A percentile compares a stretch with the other conserved stretches of the same genome.
Conservation (phyloP, 2,329 filamentous ascomycete genomes). For the Claviceps quebecensis region DNA sequence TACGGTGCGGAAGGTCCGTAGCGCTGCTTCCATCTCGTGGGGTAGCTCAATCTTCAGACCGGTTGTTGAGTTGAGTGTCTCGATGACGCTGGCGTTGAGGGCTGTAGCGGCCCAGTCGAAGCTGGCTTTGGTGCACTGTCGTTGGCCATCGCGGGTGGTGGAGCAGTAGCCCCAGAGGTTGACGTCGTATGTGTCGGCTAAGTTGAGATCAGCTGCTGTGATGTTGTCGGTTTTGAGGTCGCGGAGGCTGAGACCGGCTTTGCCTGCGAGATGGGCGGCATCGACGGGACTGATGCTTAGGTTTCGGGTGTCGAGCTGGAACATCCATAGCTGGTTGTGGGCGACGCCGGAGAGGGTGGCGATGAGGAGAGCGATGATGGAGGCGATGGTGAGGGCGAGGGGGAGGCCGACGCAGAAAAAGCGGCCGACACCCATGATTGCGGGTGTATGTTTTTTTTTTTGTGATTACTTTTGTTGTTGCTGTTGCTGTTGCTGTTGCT, state of each 20-base stretch:
- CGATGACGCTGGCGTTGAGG: slow-evolving; percentile 46
- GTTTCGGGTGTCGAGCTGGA: slow-evolving; percentile 47
- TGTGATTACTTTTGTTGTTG: background rate
- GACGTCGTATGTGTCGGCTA: slow-evolving; percentile 68
- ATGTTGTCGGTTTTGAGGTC: slow-evolving; percentile 30
- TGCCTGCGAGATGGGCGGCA: slow-evolving; percentile 21
- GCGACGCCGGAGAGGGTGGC: slow-evolving; percentile 41
- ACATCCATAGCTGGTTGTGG: slow-evolving; percentile 42
- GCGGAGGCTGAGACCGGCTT: slow-evolving; percentile 11
- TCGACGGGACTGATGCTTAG: slow-evolving; percentile 29
- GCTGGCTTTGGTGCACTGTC: slow-evolving; percentile 55
- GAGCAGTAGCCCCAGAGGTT: slow-evolving; percentile 80
- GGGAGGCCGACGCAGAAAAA: slow-evolving; percentile 79
- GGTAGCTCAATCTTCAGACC: slow-evolving; percentile 51
- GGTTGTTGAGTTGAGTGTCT: slow-evolving; percentile 33
- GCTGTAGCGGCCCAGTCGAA: slow-evolving; percentile 66
- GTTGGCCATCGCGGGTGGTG: slow-evolving; percentile 36
- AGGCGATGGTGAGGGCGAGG: slow-evolving; percentile 65
- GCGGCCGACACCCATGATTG: slow-evolving; percentile 51
- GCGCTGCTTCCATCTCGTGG: slow-evolving; percentile 46
- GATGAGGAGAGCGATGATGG: slow-evolving; percentile 54
- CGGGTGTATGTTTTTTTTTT: slow-evolving; percentile 9
- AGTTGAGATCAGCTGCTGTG: slow-evolving; percentile 42
- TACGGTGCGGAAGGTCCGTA: slow-evolving; percentile 61
- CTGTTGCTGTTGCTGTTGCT: background rate